Evolutionary conservation across 2,329 filamentous ascomycete genomes (phyloP), one percentile per base, ranked within the genome.

Genomic region (Thielaviopsis euricoi): DNA sequence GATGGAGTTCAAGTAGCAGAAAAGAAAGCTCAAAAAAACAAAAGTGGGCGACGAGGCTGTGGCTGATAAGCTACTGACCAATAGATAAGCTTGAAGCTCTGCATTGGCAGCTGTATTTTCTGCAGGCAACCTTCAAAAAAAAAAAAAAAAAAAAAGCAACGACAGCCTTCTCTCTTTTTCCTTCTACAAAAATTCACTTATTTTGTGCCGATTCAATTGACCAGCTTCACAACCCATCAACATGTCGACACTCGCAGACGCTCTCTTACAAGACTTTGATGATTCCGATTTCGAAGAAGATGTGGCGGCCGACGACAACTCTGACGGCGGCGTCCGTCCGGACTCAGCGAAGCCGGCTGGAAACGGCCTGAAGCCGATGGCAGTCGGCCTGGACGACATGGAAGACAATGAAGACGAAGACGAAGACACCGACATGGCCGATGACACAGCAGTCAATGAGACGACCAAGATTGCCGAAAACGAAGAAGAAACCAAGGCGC

Each of bases 191-290:
- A n/a, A n/a, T n/a, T n/a, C n/a, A n/a, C n/a, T n/a, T n/a, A n/a
- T n/a, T n/a, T n/a, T n/a, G n/a, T n/a, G n/a, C n/a, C n/a, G n/a
- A n/a, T n/a, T n/a, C n/a, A 10, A 33, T 33, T 33, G 29, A 33
- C 29, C 29, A 33, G 29, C 29, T 6, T n/a, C 7, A 33, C 29
- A 33, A 33, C 29, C 4, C 4, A 33, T 33, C 29, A 70, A 61
- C 56, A 94, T 96, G 89, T 89, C 91, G 69, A 94, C 89, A 51
- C 79, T 94, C 62, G 91, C 88, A 62, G 90, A 97, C 66, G 91
- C 97, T 69, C 80, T 98, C 12, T 77, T 97, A 64, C 87, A 93
- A 66, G 89, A 95, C 68, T 93, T 95, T 63, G 89, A 89, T 15
- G 88, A 94, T 58, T 71, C 72, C 59, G 71, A 67, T 9, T 70